phyloP scores from a whole-genome alignment of 2,329 filamentous ascomycete genomes.

The Fusarium multiceps region DNA sequence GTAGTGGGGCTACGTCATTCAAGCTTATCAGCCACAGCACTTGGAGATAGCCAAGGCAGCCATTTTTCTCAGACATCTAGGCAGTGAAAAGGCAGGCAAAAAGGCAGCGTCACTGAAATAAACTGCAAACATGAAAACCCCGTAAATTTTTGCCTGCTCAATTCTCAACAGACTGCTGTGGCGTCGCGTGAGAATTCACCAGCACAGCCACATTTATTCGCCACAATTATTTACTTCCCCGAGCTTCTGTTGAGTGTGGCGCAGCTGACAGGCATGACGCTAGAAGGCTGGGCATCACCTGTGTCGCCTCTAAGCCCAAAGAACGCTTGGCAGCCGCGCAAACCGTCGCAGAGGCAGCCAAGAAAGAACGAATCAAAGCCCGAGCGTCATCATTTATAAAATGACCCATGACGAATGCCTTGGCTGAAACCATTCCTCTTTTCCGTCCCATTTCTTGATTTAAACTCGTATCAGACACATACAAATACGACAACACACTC shows the following conservation, averaged over 20 bases:
- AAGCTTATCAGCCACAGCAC: not conserved
- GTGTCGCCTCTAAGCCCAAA: conserved; percentile 23
- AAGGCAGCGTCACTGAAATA: not conserved
- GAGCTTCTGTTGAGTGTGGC: conserved; percentile 23
- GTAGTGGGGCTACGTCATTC: conserved; percentile 17
- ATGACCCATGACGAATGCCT: conserved; percentile 33
- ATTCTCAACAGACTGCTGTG: not conserved
- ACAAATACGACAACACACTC: not conserved
- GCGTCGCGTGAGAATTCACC: not conserved
- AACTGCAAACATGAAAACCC: not conserved
- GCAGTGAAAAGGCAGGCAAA: not conserved
- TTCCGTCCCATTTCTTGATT: not conserved
- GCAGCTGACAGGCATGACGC: conserved; percentile 24
- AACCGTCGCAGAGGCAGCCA: conserved; percentile 36
- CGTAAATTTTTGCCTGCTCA: not conserved
- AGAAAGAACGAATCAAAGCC: conserved; percentile 38
- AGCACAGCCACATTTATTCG: not conserved
- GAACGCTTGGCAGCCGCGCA: conserved; percentile 40
- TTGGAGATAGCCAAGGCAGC: not conserved
- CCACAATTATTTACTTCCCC: conserved; percentile 2
- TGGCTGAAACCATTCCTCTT: conserved; percentile 4
- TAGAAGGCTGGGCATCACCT: conserved; percentile 23
- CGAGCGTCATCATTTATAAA: conserved; percentile 38
- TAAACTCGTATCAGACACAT: conserved; percentile 6
- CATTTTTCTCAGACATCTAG: not conserved